These are phyloP conservation scores for Fusarium sublunatum DNA, from an alignment of 2,329 filamentous ascomycete species.

Conservation along the genomic window DNA sequence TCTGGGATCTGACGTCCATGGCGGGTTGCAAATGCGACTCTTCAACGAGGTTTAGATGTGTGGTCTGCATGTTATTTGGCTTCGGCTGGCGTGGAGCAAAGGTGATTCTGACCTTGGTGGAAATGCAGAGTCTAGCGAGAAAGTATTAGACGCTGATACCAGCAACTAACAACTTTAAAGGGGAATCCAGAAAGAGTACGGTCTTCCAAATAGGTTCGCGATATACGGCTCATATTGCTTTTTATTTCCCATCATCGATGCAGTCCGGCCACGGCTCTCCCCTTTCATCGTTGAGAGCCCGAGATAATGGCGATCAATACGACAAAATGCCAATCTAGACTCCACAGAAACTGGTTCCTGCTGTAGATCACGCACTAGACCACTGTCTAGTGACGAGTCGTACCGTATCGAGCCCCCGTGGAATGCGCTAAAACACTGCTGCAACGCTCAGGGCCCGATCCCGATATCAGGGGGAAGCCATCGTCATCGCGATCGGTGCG, in stretches of 20 bases:
- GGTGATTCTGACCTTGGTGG: not conserved
- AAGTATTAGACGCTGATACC: not conserved
- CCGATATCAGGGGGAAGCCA: constrained; percentile 1
- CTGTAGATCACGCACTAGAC: not conserved
- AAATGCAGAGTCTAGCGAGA: not conserved
- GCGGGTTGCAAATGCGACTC: constrained; percentile 20
- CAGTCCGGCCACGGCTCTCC: not conserved
- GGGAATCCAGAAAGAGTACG: not conserved
- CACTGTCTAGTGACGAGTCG: not conserved
- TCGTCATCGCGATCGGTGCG: constrained; percentile 11
- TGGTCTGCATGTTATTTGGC: constrained; percentile 15
- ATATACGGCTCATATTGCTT: not conserved
- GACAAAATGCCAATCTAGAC: not conserved
- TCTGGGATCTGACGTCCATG: constrained; percentile 12
- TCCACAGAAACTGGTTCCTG: not conserved
- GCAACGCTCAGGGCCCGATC: constrained; percentile 20
- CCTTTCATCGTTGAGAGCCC: not conserved
- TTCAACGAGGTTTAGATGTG: constrained; percentile 24
- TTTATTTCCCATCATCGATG: not conserved
- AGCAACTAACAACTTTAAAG: constrained; percentile 8
- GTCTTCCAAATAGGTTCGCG: not conserved
- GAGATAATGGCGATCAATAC: not conserved
- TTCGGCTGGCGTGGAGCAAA: not conserved
- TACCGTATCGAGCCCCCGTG: not conserved
- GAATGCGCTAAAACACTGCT: not conserved